Base-by-base conservation (phyloP, 352 stramenopile species). In the Pythium brachiatum region DNA sequence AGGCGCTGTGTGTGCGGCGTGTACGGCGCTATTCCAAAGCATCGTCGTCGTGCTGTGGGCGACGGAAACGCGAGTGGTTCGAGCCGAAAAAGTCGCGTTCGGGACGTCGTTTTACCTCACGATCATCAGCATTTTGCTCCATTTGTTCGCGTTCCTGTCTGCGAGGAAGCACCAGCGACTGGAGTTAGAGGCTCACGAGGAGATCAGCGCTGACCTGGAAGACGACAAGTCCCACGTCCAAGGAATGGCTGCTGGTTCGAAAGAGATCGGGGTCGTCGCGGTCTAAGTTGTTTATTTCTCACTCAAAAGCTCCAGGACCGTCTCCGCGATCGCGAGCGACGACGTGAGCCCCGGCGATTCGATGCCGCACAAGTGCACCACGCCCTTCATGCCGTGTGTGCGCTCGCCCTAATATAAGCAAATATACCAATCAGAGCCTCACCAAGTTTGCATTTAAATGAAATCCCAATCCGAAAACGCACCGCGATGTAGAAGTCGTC, bases 311-410 rank as follows among this genome's bases (percentile, higher is more conserved):
- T 72, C 60, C 13, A 86, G 51, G 18, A 96, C 85, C 29, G 74
- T 66, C 21, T 98, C 82, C 3, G 80, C 90, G 25, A 98, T 89
- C 4, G 88, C 83, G 2, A 98, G 74, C 7, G 79, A 94, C 13
- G 88, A 79, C 1, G 92, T 98, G 74, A 97, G 74, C n/a, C 97
- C 97, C 11, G 96, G 97, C 20, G 94, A 98, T 67, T 99, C 97
- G 36, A 99, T 98, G 26, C 97, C 96, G 26, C 96, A 94, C 32
- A 98, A 72, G 66, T 98, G 89, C 48, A 98, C 79, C 13, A 98
- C 78, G 21, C 89, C 88, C 50, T 62, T 76, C 0, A 97, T 66
- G 12, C 88, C 87, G 64, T 98, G 94, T 4, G 65, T 63, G 18
- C 74, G 62, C 12, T 75, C 60, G 53, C 80, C 79, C 67, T 93